Percentiles rank a stretch among this genome's conserved stretches.
Evolutionary conservation across 352 stramenopile genomes (phyloP).

Genomic region (Phytophthora sojae): DNA sequence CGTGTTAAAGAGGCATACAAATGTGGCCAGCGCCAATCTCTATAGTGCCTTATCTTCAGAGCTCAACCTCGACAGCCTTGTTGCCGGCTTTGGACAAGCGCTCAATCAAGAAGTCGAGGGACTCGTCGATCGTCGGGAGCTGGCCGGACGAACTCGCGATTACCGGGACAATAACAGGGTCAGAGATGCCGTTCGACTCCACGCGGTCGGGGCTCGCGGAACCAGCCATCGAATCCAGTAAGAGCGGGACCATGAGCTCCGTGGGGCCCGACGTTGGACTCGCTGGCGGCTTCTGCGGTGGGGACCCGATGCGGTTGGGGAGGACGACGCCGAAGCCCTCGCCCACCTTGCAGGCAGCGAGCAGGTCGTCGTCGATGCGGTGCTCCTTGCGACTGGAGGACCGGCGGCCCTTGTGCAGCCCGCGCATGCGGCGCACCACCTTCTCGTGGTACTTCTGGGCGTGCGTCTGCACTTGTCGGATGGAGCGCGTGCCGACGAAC

Average conservation of each 20-base stretch:
- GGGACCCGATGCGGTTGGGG: conserved; percentile 11
- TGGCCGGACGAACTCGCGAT: conserved; percentile 6
- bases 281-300: neutral
- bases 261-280: neutral
- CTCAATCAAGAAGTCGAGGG: conserved; percentile 67
- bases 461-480: conserved; percentile 71
- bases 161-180: neutral
- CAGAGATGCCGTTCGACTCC: conserved; percentile 28
- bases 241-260: conserved; percentile 26
- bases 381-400: conserved; percentile 44
- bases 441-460: conserved; percentile 75
- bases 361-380: conserved; percentile 49
- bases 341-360: conserved; percentile 43
- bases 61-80: conserved; percentile 14
- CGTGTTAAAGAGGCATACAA: conserved; percentile 1
- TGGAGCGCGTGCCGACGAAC: conserved; percentile 59
- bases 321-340: conserved; percentile 39
- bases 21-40: neutral
- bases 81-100: conserved; percentile 24
- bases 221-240: conserved; percentile 20
- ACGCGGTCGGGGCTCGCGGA: conserved; percentile 31
- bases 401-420: conserved; percentile 54
- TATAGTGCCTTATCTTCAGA: conserved; percentile 13
- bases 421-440: conserved; percentile 51
- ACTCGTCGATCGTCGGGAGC: conserved; percentile 62